Percentiles rank a stretch among this genome's conserved stretches.
Conservation (phyloP, 192 early-diverging fungal species). For the Cetraspora pellucida region DNA sequence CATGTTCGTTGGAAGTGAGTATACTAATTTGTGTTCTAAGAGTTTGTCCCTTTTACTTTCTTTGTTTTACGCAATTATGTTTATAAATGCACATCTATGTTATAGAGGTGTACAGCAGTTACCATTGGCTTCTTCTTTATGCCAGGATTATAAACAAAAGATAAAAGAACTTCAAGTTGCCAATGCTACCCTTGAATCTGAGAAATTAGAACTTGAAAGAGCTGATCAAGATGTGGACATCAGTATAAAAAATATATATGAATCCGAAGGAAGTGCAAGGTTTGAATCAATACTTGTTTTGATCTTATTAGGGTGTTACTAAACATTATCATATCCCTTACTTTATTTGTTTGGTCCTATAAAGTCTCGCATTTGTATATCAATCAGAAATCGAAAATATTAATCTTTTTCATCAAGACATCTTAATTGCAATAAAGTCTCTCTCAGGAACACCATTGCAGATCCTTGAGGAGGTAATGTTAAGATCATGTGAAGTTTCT, state of each 20-base stretch:
- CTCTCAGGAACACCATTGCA: neutral
- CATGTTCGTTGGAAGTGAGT: conserved; percentile 72
- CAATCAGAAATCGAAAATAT: conserved; percentile 21
- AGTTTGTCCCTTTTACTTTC: neutral
- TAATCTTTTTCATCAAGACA: neutral
- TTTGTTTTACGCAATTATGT: conserved; percentile 2
- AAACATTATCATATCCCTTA: too few relatives aligned
- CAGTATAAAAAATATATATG: conserved; percentile 27
- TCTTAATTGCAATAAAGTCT: conserved; percentile 21
- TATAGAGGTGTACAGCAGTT: neutral
- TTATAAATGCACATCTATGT: neutral
- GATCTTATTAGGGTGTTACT: too few relatives aligned
- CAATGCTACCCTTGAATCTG: conserved; percentile 25
- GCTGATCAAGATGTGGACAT: conserved; percentile 1
- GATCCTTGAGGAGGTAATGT: conserved; percentile 16
- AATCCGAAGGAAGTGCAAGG: neutral
- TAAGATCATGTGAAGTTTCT: too few relatives aligned
- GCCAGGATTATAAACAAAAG: conserved; percentile 12
- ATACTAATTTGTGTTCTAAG: neutral
- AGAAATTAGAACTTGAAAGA: conserved; percentile 8
- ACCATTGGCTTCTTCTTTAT: neutral
- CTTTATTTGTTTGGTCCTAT: neutral
- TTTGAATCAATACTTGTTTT: neutral
- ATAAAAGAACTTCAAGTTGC: conserved; percentile 18
- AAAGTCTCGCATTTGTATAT: conserved; percentile 10